Percentiles rank a stretch among this genome's conserved stretches.
Conservation (phyloP, 192 early-diverging fungal genomes). For the Coemansia erecta region DNA sequence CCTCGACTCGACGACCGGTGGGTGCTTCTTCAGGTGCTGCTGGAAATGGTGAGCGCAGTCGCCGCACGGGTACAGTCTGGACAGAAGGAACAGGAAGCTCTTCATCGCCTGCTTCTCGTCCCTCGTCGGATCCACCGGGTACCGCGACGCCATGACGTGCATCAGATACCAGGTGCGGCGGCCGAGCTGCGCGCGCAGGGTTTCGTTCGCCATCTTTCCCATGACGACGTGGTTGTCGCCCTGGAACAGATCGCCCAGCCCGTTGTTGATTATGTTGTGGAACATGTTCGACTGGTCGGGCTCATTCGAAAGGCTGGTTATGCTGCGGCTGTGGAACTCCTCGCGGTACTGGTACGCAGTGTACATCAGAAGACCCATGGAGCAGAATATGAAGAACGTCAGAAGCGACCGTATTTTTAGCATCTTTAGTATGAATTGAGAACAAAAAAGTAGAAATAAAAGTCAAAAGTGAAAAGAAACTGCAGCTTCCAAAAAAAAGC, state of each 20-base stretch:
- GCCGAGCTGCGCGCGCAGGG: conserved; percentile 78
- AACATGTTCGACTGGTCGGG: conserved; percentile 19
- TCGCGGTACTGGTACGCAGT: conserved; percentile 38
- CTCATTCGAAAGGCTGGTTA: conserved; percentile 30
- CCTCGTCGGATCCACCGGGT: conserved; percentile 72
- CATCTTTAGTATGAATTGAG: conserved; percentile 11
- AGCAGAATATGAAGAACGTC: conserved; percentile 14
- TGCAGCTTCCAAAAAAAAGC: not conserved
- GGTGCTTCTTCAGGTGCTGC: conserved; percentile 68
- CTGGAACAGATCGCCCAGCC: conserved; percentile 23
- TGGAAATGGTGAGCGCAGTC: conserved; percentile 94
- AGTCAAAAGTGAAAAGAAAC: conserved; percentile 1
- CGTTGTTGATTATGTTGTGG: conserved; percentile 30
- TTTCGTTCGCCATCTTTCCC: conserved; percentile 72
- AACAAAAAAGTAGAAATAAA: conserved; percentile 3
- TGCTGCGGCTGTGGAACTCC: conserved; percentile 36
- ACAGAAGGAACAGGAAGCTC: conserved; percentile 80
- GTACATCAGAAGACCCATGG: conserved; percentile 26
- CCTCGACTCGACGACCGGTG: conserved; percentile 74
- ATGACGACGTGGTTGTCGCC: conserved; percentile 61
- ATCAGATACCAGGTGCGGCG: conserved; percentile 87
- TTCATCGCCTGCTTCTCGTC: conserved; percentile 74
- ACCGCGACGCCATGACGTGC: conserved; percentile 90
- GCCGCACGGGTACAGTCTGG: conserved; percentile 92
- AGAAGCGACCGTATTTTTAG: conserved; percentile 27